phyloP scores from a whole-genome alignment of 495 filamentous ascomycete genomes.

The Xylaria sp. region DNA sequence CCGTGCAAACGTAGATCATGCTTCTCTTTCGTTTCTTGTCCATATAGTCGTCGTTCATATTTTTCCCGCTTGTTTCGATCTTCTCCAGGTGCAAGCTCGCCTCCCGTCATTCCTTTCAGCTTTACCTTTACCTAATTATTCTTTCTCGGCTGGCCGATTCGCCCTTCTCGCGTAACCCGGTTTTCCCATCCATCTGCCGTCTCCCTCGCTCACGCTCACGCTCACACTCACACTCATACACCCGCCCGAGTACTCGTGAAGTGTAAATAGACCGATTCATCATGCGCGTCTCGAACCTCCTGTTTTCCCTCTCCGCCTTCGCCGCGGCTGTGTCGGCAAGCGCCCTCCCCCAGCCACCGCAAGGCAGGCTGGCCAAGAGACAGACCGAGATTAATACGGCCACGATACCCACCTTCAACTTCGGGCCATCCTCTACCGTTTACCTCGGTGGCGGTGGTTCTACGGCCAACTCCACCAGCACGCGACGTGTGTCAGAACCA shows the following conservation, averaged over 20 bases:
- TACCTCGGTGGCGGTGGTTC: constrained; percentile 6
- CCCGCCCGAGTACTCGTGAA: neutral
- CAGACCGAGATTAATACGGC: constrained; percentile 7
- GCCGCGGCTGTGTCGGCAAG: constrained; percentile 4
- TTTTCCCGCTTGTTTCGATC: constrained; percentile 11
- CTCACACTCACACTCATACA: too few species aligned
- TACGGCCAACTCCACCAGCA: neutral
- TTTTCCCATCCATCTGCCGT: neutral
- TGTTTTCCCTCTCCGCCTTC: constrained; percentile 12
- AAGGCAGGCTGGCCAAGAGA: constrained; percentile 4
- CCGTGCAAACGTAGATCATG: neutral
- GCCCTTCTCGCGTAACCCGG: constrained; percentile 6
- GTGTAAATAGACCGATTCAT: neutral
- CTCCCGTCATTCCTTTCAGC: constrained; percentile 15
- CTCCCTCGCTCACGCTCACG: neutral
- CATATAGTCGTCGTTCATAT: neutral
- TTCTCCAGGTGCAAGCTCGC: constrained; percentile 23
- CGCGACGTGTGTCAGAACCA: neutral
- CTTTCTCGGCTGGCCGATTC: constrained; percentile 24
- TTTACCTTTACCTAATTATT: neutral
- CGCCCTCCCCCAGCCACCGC: constrained; percentile 13
- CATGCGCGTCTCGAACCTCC: constrained; percentile 12
- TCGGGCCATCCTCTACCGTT: constrained; percentile 10
- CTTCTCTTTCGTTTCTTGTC: constrained; percentile 24
- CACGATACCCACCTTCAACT: constrained; percentile 19